Conservation (phyloP, 176 grass and related monocot genomes). For the Aegilops speltoides region DNA sequence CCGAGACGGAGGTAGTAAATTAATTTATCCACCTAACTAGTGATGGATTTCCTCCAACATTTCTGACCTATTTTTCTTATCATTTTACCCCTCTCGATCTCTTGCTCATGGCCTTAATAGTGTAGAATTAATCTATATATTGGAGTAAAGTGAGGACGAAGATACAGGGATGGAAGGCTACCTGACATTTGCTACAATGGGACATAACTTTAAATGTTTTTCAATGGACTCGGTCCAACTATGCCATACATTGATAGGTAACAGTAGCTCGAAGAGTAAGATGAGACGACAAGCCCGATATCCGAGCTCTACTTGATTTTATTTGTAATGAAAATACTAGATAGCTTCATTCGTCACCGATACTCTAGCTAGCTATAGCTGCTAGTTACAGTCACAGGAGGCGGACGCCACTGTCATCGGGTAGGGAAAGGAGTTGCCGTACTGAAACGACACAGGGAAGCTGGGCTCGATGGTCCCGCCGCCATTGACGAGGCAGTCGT, state of each 20-base stretch:
- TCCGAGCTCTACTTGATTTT: not conserved
- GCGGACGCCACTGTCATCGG: not conserved
- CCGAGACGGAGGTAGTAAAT: too few species aligned
- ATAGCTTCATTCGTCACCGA: not conserved
- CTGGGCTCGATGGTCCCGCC: not conserved
- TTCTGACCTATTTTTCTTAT: too few species aligned
- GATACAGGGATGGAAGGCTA: too few species aligned
- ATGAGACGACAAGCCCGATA: not conserved
- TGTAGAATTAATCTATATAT: too few species aligned
- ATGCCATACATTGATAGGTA: not conserved
- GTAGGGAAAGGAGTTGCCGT: conserved; percentile 24
- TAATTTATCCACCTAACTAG: too few species aligned
- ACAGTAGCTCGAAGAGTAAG: not conserved
- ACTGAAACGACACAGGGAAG: not conserved
- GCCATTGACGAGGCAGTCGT: conserved; percentile 20
- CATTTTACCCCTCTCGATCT: too few species aligned
- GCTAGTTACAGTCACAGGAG: not conserved
- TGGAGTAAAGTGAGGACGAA: too few species aligned
- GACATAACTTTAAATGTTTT: too few species aligned
- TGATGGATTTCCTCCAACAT: too few species aligned
- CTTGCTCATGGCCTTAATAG: too few species aligned
- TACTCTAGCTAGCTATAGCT: not conserved
- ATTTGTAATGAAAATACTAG: not conserved
- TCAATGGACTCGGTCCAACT: too few species aligned
- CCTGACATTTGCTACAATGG: too few species aligned